Base-by-base conservation (phyloP, 2,329 filamentous ascomycete genomes). In the Periconia digitata region DNA sequence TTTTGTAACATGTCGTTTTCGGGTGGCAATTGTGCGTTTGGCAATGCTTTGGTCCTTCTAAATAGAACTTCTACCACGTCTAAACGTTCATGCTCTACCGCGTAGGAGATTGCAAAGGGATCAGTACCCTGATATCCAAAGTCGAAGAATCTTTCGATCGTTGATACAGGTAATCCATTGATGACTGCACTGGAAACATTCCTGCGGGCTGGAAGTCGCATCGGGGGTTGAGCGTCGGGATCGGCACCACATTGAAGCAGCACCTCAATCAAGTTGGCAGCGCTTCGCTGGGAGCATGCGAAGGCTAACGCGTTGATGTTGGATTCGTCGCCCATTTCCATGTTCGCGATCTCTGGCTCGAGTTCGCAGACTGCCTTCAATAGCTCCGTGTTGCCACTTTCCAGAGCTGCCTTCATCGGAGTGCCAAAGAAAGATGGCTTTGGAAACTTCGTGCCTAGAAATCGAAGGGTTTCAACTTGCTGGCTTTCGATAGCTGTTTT, bases 191-290 rank as follows among this genome's bases (percentile, higher is more conserved):
- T 38, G 17, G 47, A 46, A 3, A 50, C 38, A 24, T 46, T 50
- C 43, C 43, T 36, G 20, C 20, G 22, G 16, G n/a, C 38, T 23
- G 47, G 43, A 8, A 50, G 3, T 12, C 21, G 41, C 22, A 46
- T 43, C 32, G 47, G 47, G 8, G 47, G 47, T 5, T 20, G 17
- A 7, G 21, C 17, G 13, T 46, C 46, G 23, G 49, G 44, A n/a
- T 51, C 44, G 8, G 49, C 49, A 21, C 49, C 49, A 29, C 40
- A 44, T 17, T 51, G 40, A 16, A 51, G 44, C 8, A 51, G 22
- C 37, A 43, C 40, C 39, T 48, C 48, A 13, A 51, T 22, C 8
- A 51, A 27, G 32, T 46, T 38, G 17, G 42, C 47, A 17, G 29
- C 39, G 12, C 46, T 46, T 32, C 16, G 15, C 8, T 43, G 27